Percentiles rank a stretch among this genome's conserved stretches.
Evolutionary conservation across 164 flowering plant genomes (phyloP).

Genomic region (Piper betle): DNA sequence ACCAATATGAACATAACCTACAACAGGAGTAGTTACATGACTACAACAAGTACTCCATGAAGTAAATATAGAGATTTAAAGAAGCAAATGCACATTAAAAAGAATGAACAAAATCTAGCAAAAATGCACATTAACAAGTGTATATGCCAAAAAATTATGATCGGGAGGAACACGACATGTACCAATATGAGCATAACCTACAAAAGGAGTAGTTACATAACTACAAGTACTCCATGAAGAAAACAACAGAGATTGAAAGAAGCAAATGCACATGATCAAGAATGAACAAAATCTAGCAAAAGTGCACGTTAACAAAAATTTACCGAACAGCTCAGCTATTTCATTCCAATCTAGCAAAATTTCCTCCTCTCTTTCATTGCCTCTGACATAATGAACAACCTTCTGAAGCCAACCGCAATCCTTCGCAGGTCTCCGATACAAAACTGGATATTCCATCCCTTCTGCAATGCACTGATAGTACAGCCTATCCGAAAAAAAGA

Average conservation of each 20-base stretch:
- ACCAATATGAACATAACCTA: conserved; percentile 92
- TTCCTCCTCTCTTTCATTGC: conserved; percentile 23
- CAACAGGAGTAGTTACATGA: not conserved
- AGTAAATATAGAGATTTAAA: not conserved
- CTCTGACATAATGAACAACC: conserved; percentile 21
- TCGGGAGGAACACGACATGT: conserved; percentile 83
- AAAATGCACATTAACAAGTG: conserved; percentile 26
- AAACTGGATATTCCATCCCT: conserved; percentile 46
- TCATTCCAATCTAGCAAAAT: conserved; percentile 84
- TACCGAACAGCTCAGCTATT: conserved; percentile 65
- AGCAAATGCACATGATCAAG: not conserved
- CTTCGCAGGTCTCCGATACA: conserved; percentile 42
- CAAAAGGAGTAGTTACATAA: not conserved
- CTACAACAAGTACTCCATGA: not conserved
- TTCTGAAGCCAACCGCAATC: conserved; percentile 27
- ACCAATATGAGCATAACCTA: conserved; percentile 92
- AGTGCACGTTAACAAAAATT: conserved; percentile 6
- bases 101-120: not conserved
- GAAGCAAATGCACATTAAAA: not conserved
- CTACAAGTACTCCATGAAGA: no score
- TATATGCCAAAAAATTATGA: conserved; percentile 82
- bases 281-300: not conserved
- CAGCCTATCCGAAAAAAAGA: conserved; percentile 34
- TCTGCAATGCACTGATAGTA: conserved; percentile 81
- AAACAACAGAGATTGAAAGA: not conserved